Evolutionary conservation across 768 basidiomycete genomes (phyloP).

Genomic region (Leccinum disarticulatum): DNA sequence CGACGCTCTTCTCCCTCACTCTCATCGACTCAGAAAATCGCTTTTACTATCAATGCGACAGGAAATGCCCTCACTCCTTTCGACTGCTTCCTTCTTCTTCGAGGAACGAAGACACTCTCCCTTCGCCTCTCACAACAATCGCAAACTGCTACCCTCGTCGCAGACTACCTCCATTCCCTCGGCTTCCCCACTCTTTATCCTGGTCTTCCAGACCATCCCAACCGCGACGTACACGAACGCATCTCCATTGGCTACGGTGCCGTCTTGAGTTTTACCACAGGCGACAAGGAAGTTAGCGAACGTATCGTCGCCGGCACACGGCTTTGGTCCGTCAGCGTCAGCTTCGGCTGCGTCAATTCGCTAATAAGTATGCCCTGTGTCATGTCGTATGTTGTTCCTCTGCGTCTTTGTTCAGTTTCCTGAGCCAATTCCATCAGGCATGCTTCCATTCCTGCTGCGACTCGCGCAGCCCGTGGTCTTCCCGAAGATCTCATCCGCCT

Average conservation of each 20-base stretch:
- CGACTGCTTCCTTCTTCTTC: constrained; percentile 93
- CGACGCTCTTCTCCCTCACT: background rate
- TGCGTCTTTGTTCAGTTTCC: background rate
- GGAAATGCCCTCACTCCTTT: constrained; percentile 95
- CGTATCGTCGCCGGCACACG: constrained; percentile 89
- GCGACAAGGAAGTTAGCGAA: constrained; percentile 86
- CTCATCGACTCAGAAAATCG: constrained; percentile 61
- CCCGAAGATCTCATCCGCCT: constrained; percentile 98
- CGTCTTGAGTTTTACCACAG: constrained; percentile 93
- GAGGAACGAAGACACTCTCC: constrained; percentile 94
- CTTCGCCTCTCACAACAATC: constrained; percentile 96
- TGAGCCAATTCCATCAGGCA: constrained; percentile 48
- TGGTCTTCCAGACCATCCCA: constrained; percentile 79
- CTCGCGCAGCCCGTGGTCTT: constrained; percentile 92
- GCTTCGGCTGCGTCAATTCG: constrained; percentile 97
- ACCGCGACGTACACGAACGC: constrained; percentile 83
- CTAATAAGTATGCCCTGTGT: constrained; percentile 98
- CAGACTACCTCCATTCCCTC: constrained; percentile 77
- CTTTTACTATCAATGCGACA: constrained; percentile 88
- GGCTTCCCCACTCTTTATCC: constrained; percentile 95
- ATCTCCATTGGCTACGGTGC: constrained; percentile 92
- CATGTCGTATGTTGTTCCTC: constrained; percentile 83
- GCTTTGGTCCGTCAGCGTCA: constrained; percentile 97
- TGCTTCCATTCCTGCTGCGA: constrained; percentile 94
- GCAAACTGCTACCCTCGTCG: constrained; percentile 75